Evolutionary conservation across 108 stramenopile genomes (phyloP).

Genomic region (Cyclotella distinguenda): DNA sequence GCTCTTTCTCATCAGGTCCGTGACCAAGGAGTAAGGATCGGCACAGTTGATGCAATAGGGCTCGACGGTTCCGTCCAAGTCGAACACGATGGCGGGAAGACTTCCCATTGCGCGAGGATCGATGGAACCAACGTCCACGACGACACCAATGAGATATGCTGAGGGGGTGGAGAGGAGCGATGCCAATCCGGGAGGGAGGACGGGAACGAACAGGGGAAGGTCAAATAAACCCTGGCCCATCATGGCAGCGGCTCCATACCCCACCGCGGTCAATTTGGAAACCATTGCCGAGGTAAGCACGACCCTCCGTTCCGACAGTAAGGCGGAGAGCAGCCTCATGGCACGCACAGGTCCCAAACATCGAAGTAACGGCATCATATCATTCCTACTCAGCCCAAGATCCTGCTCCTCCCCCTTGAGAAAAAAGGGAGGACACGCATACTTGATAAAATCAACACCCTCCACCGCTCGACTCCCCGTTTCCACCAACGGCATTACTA

Average conservation of each 20-base stretch:
- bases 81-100: too few species aligned
- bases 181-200: constrained; percentile 48
- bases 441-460: constrained; percentile 18
- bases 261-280: constrained; percentile 38
- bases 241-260: constrained; percentile 44
- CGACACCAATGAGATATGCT: constrained; percentile 52
- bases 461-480: constrained; percentile 25
- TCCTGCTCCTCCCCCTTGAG: constrained; percentile 12
- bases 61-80: constrained; percentile 50
- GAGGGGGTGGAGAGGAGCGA: constrained; percentile 29
- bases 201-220: constrained; percentile 46
- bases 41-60: constrained; percentile 35
- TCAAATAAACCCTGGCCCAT: constrained; percentile 52
- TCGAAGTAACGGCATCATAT: constrained; percentile 52
- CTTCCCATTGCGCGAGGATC: constrained; percentile 20
- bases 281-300: constrained; percentile 42
- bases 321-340: constrained; percentile 40
- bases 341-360: constrained; percentile 39
- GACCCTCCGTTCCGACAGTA: constrained; percentile 41
- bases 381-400: constrained; percentile 20
- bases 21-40: constrained; percentile 26
- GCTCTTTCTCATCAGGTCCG: constrained; percentile 42
- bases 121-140: constrained; percentile 16
- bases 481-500: constrained; percentile 22
- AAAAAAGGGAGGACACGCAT: constrained; percentile 26